These are phyloP conservation scores for Penicillium robsamsonii DNA, from an alignment of 495 filamentous ascomycete genomes.

Conservation along the genomic window DNA sequence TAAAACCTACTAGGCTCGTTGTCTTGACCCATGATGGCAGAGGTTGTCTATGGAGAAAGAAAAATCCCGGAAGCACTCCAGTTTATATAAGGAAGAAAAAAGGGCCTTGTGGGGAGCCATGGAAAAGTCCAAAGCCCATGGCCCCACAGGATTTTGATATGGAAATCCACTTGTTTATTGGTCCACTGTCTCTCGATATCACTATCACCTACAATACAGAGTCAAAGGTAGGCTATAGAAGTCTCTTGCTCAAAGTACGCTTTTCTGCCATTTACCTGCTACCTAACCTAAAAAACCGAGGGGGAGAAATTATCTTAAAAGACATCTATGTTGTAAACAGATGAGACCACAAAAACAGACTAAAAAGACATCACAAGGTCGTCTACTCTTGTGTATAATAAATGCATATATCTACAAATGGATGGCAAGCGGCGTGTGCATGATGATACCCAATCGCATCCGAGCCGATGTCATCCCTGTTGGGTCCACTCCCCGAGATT, in stretches of 20 bases:
- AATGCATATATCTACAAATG: not conserved
- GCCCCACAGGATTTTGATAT: not conserved
- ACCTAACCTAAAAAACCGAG: too few relatives aligned
- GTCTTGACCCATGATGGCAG: conserved; percentile 21
- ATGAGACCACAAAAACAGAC: too few relatives aligned
- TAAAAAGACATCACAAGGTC: too few relatives aligned
- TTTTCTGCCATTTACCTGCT: too few relatives aligned
- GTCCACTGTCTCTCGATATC: not conserved
- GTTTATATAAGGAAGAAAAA: not conserved
- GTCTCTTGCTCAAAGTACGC: too few relatives aligned
- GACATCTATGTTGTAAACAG: too few relatives aligned
- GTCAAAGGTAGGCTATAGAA: too few relatives aligned
- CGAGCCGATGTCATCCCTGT: not conserved
- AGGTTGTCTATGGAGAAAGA: not conserved
- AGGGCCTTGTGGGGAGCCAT: not conserved
- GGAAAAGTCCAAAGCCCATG: not conserved
- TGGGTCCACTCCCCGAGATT: not conserved
- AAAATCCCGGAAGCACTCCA: not conserved
- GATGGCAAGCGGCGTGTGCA: not conserved
- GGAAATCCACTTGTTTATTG: not conserved
- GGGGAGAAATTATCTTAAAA: too few relatives aligned
- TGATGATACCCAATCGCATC: not conserved
- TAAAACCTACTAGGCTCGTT: conserved; percentile 14
- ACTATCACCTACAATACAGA: not conserved
- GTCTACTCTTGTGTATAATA: too few relatives aligned